Base-by-base conservation (phyloP, 2,329 filamentous ascomycete genomes). In the Golovinomyces cichoracearum region DNA sequence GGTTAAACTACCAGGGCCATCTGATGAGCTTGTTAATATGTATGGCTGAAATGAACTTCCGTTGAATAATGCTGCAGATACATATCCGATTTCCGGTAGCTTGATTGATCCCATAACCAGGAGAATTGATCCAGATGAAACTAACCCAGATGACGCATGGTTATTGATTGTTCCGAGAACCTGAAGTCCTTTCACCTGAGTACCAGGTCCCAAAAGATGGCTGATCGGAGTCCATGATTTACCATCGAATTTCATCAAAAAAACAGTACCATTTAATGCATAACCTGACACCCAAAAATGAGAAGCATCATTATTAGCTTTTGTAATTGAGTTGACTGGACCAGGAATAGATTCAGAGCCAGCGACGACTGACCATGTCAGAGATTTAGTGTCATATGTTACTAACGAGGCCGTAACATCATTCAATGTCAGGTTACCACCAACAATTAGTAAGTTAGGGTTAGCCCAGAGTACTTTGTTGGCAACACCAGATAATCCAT, bases 51-150 rank as follows among this genome's bases (percentile, higher is more conserved):
- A 76, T 2, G 68, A 66, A 10, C 77, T 83, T 57, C 90, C 90
- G 58, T 95, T 83, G 66, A 82, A 98, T 25, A 94, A 67, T 6
- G 78, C 88, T 7, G 83, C 85, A 13, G 88, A 93, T 5, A 80
- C 83, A 50, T 77, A 78, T 50, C 88, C 86, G 59, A 85, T 85
- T 45, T 67, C 66, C 0, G 80, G 74, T 17, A 95, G 69, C 54
- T 76, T 71, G 55, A 98, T 74, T 48, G 80, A 74, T 35, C 90
- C 90, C n/a, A 83, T 83, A 46, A 95, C 67, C 64, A 98, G 72
- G 31, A 98, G 72, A 3, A 76, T 71, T 60, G 90, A 76, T 52
- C 76, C 68, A 17, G 71, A 64, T 47, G 76, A 70, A 15, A 98
- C 64, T 5, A 85, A 66, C 33, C 72, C 64, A 1, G 72, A 76